Percentiles rank a stretch among this genome's conserved stretches.
Evolutionary conservation across 2,329 filamentous ascomycete genomes (phyloP).

Genomic region (Harringtonia lauricola): DNA sequence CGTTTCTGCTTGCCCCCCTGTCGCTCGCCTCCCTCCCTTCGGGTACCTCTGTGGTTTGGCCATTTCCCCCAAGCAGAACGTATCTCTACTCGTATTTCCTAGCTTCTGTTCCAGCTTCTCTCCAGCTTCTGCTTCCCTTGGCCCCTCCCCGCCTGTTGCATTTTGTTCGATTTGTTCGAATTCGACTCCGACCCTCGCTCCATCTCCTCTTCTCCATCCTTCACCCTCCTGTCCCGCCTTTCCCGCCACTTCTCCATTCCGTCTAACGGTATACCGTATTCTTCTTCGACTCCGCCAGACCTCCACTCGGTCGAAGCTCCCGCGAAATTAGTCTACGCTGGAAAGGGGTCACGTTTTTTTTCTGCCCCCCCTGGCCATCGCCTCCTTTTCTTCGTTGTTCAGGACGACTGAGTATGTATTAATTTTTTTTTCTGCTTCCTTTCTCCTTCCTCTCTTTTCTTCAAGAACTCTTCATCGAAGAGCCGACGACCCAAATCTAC

Average conservation of each 20-base stretch:
- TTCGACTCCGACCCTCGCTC: no score
- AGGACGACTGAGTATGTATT: neutral
- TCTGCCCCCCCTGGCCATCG: neutral
- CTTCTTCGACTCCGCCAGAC: neutral
- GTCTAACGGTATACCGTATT: neutral
- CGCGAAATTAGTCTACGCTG: neutral
- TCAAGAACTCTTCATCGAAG: slow-evolving; percentile 2
- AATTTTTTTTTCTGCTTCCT: slow-evolving; percentile 3
- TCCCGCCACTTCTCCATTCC: no score
- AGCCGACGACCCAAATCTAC: neutral
- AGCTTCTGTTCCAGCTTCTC: no score
- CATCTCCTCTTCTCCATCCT: no score
- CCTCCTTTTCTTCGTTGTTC: neutral
- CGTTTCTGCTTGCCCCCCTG: neutral
- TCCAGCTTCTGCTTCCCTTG: no score
- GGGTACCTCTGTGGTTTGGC: neutral
- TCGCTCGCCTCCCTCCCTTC: neutral
- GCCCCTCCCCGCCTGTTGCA: no score
- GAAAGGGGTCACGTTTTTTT: neutral
- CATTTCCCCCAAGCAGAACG: no score
- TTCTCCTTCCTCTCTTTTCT: neutral
- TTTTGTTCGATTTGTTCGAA: no score
- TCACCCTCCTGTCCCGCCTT: no score
- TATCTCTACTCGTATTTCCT: no score
- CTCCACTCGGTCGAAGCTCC: no score